phyloP scores from a whole-genome alignment of 1,139 yeast species.

The Petasospora fabianii region DNA sequence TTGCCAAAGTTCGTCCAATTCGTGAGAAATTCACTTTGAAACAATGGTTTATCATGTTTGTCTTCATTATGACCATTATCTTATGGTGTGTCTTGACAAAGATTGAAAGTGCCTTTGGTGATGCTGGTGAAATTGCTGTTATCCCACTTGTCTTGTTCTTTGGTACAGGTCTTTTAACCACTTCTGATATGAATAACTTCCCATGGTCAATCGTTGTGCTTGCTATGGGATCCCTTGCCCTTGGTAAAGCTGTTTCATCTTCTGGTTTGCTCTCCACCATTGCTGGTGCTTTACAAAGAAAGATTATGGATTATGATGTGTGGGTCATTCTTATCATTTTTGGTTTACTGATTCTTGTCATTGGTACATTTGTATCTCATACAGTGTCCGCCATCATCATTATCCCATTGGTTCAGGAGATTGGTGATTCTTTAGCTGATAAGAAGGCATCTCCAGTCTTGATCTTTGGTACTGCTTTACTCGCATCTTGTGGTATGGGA shows the following conservation, averaged over 20 bases:
- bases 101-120: constrained; percentile 56
- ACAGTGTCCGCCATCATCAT: constrained; percentile 75
- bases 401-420: constrained; percentile 65
- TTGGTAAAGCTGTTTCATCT: constrained; percentile 71
- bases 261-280: constrained; percentile 66
- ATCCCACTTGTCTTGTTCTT: constrained; percentile 64
- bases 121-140: constrained; percentile 67
- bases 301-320: constrained; percentile 52
- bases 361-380: constrained; percentile 75
- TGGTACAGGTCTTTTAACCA: constrained; percentile 64
- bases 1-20: constrained; percentile 50
- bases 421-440: constrained; percentile 52
- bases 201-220: constrained; percentile 75
- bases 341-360: constrained; percentile 60
- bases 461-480: constrained; percentile 62
- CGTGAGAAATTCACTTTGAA: constrained; percentile 55
- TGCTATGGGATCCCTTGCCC: constrained; percentile 78
- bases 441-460: constrained; percentile 52
- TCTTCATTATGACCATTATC: constrained; percentile 53
- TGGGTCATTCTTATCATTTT: constrained; percentile 62
- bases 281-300: constrained; percentile 52
- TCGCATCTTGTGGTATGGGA: constrained; percentile 77
- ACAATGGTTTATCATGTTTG: constrained; percentile 58
- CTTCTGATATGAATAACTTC: constrained; percentile 65
- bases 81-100: constrained; percentile 69